Evolutionary conservation across 176 grass and related monocot genomes (phyloP).

Genomic region (Lolium perenne): DNA sequence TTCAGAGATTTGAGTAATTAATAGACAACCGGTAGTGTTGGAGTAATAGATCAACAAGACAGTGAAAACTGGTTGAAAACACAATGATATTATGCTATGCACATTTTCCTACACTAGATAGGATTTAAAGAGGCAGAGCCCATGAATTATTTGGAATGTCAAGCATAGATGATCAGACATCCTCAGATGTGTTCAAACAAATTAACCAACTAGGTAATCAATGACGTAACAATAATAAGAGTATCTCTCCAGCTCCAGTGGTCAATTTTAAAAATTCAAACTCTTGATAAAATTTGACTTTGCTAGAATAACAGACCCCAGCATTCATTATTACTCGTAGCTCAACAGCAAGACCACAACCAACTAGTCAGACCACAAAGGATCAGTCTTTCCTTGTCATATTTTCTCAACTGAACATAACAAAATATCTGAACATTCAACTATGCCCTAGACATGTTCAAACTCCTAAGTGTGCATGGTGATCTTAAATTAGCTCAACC

Average conservation of each 20-base stretch:
- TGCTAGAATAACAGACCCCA: neutral
- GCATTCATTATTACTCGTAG: neutral
- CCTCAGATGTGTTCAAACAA: neutral
- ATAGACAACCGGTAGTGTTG: neutral
- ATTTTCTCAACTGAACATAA: conserved; percentile 1
- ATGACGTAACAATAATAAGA: neutral
- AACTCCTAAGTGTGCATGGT: neutral
- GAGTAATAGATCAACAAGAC: neutral
- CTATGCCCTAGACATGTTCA: neutral
- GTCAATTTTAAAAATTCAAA: neutral
- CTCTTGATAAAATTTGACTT: conserved; percentile 6
- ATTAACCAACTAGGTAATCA: conserved; percentile 17
- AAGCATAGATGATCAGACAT: neutral
- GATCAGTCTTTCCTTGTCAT: neutral
- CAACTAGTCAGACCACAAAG: neutral
- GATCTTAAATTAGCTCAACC: neutral
- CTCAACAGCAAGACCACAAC: neutral
- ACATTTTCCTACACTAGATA: neutral
- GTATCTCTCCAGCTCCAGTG: neutral
- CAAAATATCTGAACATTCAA: neutral
- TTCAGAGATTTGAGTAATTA: conserved; percentile 19
- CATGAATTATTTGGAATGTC: neutral
- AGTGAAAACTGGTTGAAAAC: neutral
- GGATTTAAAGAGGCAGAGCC: neutral
- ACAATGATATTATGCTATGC: neutral